Conservation (phyloP, 768 basidiomycete species). For the Lentinula sp. region DNA sequence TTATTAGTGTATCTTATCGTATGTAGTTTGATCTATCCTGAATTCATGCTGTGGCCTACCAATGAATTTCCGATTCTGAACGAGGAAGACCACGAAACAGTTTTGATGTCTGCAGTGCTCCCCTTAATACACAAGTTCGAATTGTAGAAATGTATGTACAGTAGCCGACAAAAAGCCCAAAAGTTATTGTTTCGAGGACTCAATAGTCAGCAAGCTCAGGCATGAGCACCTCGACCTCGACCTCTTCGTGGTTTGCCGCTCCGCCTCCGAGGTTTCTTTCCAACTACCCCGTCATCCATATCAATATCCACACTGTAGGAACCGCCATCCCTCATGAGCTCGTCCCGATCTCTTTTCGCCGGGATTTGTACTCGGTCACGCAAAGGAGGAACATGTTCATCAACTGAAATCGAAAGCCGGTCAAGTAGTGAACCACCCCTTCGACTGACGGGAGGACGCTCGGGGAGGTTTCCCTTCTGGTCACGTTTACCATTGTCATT, state of each 20-base stretch:
- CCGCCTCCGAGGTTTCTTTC: constrained; percentile 2
- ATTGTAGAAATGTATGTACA: not conserved
- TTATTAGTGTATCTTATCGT: too few relatives aligned
- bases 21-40: too few relatives aligned
- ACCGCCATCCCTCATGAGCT: constrained; percentile 14
- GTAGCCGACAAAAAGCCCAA: not conserved
- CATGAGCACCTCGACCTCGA: not conserved
- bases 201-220: not conserved
- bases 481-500: constrained; percentile 7
- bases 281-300: not conserved
- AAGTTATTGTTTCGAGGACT: not conserved
- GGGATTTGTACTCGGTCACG: constrained; percentile 32
- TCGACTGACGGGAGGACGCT: constrained; percentile 6
- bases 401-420: constrained; percentile 20
- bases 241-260: not conserved
- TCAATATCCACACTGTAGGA: constrained; percentile 11
- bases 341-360: constrained; percentile 24
- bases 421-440: constrained; percentile 32
- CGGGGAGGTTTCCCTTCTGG: not conserved
- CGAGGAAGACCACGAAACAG: too few relatives aligned
- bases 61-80: too few relatives aligned
- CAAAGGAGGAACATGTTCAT: constrained; percentile 15
- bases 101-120: too few relatives aligned
- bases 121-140: not conserved
- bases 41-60: too few relatives aligned